phyloP scores from a whole-genome alignment of 345 rosid species.

The Gossypium sturtianum region DNA sequence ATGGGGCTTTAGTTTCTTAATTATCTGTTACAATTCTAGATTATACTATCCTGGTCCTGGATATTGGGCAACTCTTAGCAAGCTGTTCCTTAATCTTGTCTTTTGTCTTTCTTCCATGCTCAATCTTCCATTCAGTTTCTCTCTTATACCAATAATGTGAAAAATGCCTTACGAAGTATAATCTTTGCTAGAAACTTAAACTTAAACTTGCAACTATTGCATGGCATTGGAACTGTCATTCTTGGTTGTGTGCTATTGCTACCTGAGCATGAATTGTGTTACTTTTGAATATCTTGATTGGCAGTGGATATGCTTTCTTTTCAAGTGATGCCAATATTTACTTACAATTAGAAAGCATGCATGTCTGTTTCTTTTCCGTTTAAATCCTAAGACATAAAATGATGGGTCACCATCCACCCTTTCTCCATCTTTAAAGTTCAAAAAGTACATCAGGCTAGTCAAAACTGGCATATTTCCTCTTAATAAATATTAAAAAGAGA shows the following conservation, averaged over 20 bases:
- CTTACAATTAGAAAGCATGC: neutral
- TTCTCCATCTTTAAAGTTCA: neutral
- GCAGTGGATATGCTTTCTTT: neutral
- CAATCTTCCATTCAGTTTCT: neutral
- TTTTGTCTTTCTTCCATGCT: neutral
- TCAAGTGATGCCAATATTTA: neutral
- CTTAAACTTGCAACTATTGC: neutral
- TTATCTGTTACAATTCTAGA: neutral
- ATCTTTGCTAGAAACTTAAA: neutral
- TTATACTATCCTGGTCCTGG: neutral
- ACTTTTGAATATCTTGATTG: neutral
- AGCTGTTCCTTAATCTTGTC: neutral
- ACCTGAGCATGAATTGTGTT: neutral
- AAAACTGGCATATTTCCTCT: neutral
- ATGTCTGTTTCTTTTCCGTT: neutral
- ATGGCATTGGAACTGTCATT: neutral
- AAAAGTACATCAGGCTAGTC: neutral
- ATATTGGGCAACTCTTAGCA: neutral
- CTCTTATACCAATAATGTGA: neutral
- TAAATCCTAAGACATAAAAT: neutral
- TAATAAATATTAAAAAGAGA: neutral
- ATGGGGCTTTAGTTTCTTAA: neutral
- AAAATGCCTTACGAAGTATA: neutral
- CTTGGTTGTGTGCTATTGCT: neutral
- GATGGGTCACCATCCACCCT: neutral